These are phyloP conservation scores for Candida gorgasii DNA, from an alignment of 805 yeast genomes.

Conservation along the genomic window DNA sequence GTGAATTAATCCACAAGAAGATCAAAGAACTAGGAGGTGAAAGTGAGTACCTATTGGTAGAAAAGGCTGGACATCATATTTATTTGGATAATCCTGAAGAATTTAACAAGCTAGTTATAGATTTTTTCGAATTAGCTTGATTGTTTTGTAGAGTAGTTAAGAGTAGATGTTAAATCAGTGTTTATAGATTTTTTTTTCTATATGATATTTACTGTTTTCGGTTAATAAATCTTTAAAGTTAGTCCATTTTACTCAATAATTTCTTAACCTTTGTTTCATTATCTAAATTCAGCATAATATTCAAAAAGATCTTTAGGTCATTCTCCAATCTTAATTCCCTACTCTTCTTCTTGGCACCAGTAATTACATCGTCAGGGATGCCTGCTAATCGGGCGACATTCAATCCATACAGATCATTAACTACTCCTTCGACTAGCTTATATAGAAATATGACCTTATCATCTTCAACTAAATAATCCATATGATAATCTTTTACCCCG, in stretches of 20 bases:
- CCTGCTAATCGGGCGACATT: constrained; percentile 82
- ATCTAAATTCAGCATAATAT: too few relatives aligned
- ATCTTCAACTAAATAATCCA: constrained; percentile 55
- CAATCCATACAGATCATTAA: constrained; percentile 71
- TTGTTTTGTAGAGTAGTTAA: neutral
- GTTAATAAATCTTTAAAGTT: too few relatives aligned
- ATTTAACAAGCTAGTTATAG: constrained; percentile 26
- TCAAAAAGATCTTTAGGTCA: constrained; percentile 19
- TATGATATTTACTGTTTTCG: too few relatives aligned
- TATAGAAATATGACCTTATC: constrained; percentile 40
- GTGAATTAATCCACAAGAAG: constrained; percentile 31
- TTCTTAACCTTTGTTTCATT: too few relatives aligned
- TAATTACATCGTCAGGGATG: constrained; percentile 48
- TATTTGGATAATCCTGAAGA: constrained; percentile 40
- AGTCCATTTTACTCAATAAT: too few relatives aligned
- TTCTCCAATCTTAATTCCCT: constrained; percentile 27
- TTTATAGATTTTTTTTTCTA: too few relatives aligned
- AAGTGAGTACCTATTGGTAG: constrained; percentile 22
- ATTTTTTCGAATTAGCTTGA: constrained; percentile 22
- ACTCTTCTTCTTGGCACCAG: constrained; percentile 44
- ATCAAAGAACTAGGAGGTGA: constrained; percentile 20
- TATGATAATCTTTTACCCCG: constrained; percentile 60
- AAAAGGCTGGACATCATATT: constrained; percentile 45
- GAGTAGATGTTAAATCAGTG: neutral
- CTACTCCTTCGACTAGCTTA: constrained; percentile 37